These are phyloP conservation scores for Saccharomycopsis capsularis DNA, from an alignment of 805 yeast species.

Conservation along the genomic window DNA sequence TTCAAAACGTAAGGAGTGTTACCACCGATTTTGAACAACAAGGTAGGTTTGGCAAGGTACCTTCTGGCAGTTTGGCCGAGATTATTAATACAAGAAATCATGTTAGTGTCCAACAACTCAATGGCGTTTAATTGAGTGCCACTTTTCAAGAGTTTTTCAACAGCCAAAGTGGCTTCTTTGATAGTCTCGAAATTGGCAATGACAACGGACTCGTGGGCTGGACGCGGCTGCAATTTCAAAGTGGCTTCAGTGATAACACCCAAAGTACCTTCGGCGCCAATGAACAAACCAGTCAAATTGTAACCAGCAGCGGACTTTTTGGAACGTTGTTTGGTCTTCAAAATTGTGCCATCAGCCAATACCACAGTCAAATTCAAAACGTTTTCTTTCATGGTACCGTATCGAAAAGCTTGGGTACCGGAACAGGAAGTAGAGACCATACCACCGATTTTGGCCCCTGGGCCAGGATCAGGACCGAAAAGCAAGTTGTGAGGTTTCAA, in stretches of 20 bases:
- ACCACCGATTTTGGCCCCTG: slow-evolving; percentile 77
- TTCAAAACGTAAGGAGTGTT: slow-evolving; percentile 34
- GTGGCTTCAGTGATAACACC: slow-evolving; percentile 78
- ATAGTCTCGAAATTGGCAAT: slow-evolving; percentile 62
- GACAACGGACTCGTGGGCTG: slow-evolving; percentile 58
- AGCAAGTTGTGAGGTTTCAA: slow-evolving; percentile 43
- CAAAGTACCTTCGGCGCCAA: slow-evolving; percentile 75
- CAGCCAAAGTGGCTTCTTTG: slow-evolving; percentile 64
- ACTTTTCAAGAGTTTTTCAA: slow-evolving; percentile 49
- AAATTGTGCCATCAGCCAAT: slow-evolving; percentile 70
- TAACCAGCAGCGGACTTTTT: slow-evolving; percentile 77
- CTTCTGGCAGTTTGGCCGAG: slow-evolving; percentile 44
- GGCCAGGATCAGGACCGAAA: slow-evolving; percentile 76
- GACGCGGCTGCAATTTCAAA: slow-evolving; percentile 58
- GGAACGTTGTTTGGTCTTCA: slow-evolving; percentile 69
- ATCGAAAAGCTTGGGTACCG: slow-evolving; percentile 72
- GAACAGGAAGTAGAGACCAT: slow-evolving; percentile 74
- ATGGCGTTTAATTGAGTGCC: slow-evolving; percentile 70
- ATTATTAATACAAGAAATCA: slow-evolving; percentile 59
- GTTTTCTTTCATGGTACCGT: slow-evolving; percentile 77
- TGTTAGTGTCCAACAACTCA: slow-evolving; percentile 65
- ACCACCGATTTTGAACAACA: slow-evolving; percentile 61
- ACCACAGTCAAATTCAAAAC: slow-evolving; percentile 65
- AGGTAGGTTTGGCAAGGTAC: slow-evolving; percentile 55
- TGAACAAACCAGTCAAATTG: slow-evolving; percentile 64